A percentile compares a stretch with the other conserved stretches of the same genome.
phyloP scores from a whole-genome alignment of 139 green algal genomes.

The Asterochloris erici region DNA sequence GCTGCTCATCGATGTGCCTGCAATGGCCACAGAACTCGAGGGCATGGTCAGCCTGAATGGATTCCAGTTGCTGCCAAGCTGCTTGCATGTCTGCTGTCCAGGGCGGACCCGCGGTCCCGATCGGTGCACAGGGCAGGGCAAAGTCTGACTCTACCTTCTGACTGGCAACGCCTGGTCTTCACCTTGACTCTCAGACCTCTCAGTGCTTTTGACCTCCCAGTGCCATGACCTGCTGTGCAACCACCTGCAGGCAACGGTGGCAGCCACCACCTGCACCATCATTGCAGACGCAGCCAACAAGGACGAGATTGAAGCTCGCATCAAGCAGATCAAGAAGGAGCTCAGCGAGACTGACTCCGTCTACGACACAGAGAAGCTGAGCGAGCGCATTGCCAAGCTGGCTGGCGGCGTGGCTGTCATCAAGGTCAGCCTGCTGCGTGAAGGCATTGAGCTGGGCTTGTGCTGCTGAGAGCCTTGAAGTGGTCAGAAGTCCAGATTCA shows the following conservation, averaged over 20 bases:
- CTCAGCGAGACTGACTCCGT: conserved; percentile 90
- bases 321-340: conserved; percentile 97
- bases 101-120: too few relatives aligned
- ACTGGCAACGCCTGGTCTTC: too few relatives aligned
- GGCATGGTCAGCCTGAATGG: too few relatives aligned
- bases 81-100: too few relatives aligned
- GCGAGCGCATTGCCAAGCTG: conserved; percentile 98
- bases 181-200: background rate
- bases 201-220: background rate
- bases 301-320: conserved; percentile 95
- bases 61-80: too few relatives aligned
- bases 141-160: too few relatives aligned
- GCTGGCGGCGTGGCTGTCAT: conserved; percentile 95
- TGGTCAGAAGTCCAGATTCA: too few relatives aligned
- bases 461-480: too few relatives aligned
- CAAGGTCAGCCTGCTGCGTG: conserved; percentile 65
- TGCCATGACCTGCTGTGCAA: background rate
- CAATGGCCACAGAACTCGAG: too few relatives aligned
- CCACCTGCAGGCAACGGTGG: conserved; percentile 44
- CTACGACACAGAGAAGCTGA: conserved; percentile 99
- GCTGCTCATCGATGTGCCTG: too few relatives aligned
- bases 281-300: conserved; percentile 92
- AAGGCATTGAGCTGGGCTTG: too few relatives aligned
- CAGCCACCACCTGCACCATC: conserved; percentile 77
- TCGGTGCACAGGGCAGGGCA: too few relatives aligned